These are phyloP conservation scores for Conoideocrella luteorostrata DNA, from an alignment of 2,329 filamentous ascomycete genomes.

Conservation along the genomic window DNA sequence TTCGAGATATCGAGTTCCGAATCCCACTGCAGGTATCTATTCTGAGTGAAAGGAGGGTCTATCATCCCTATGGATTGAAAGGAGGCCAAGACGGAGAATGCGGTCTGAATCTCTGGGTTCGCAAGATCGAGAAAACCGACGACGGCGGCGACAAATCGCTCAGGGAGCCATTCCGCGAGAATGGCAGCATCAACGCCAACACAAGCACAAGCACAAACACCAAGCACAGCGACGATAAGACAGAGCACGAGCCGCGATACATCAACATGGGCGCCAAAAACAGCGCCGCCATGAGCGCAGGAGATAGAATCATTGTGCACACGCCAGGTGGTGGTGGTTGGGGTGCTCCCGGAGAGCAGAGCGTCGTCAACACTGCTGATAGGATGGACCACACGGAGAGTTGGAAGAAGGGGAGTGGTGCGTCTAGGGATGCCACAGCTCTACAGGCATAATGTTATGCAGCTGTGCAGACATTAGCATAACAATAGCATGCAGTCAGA, in stretches of 20 bases:
- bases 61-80: constrained; percentile 59
- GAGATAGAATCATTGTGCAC: constrained; percentile 69
- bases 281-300: constrained; percentile 66
- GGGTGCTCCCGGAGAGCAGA: constrained; percentile 56
- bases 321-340: constrained; percentile 78
- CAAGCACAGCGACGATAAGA: constrained; percentile 26
- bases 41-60: constrained; percentile 69
- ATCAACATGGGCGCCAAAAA: constrained; percentile 78
- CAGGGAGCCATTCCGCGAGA: constrained; percentile 30
- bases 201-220: no score
- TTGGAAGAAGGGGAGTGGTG: constrained; percentile 53
- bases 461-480: no score
- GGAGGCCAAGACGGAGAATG: constrained; percentile 74
- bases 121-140: constrained; percentile 61
- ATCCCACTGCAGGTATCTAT: constrained; percentile 73
- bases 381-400: constrained; percentile 47
- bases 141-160: constrained; percentile 41
- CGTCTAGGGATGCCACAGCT: constrained; percentile 50
- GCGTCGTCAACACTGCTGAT: constrained; percentile 38
- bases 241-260: constrained; percentile 50
- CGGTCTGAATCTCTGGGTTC: constrained; percentile 83
- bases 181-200: constrained; percentile 14
- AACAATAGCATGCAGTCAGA: no score
- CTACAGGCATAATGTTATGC: constrained; percentile 52
- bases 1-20: constrained; percentile 73